Percentiles rank a stretch among this genome's conserved stretches.
Evolutionary conservation across 345 rosid species (phyloP).

Genomic region (thale cress (Arabidopsis thaliana)): TAIR10.1 NC_003070.9:25234501-25235000

Average conservation of each 20-base stretch:
- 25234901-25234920: conserved; percentile 24
- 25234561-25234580: not conserved
- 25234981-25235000: too few relatives aligned
- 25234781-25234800: conserved; percentile 14
- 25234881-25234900: conserved; percentile 41
- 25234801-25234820: conserved; percentile 17
- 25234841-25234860: not conserved
- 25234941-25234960: not conserved
- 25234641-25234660: not conserved
- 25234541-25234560: not conserved
- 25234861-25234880: conserved; percentile 32
- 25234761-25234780: conserved; percentile 22
- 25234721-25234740: conserved; percentile 35
- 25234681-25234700: conserved; percentile 5
- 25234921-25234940: not conserved
- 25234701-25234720: conserved; percentile 35
- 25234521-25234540: too few relatives aligned
- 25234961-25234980: not conserved
- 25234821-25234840: conserved; percentile 13
- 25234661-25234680: not conserved
- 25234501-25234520: too few relatives aligned
- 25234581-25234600: not conserved
- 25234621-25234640: conserved; percentile 6
- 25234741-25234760: conserved; percentile 16
- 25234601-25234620: not conserved